These are phyloP conservation scores for Russula sp. DNA, from an alignment of 768 basidiomycete species.

Conservation along the genomic window DNA sequence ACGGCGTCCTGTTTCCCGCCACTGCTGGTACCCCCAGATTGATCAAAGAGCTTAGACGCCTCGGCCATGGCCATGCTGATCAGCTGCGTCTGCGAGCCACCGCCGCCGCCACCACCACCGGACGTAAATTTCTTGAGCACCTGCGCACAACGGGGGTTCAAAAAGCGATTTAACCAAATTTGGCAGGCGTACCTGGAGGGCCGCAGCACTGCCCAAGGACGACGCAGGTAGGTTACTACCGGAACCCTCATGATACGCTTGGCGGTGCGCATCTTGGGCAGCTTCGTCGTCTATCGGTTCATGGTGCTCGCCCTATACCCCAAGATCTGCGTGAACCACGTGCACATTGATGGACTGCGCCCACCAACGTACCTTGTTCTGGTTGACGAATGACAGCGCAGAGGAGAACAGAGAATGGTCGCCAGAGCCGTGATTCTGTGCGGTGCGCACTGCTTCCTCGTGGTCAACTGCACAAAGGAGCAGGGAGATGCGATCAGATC, in stretches of 20 bases:
- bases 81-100: slow-evolving; percentile 49
- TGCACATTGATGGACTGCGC: not conserved
- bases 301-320: slow-evolving; percentile 41
- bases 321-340: not conserved
- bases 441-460: slow-evolving; percentile 51
- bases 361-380: slow-evolving; percentile 39
- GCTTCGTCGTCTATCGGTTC: slow-evolving; percentile 61
- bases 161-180: not conserved
- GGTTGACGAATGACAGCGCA: slow-evolving; percentile 45
- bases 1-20: slow-evolving; percentile 79
- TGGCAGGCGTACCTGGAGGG: slow-evolving; percentile 46
- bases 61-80: slow-evolving; percentile 86
- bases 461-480: slow-evolving; percentile 45
- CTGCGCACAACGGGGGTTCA: slow-evolving; percentile 29
- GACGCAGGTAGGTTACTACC: slow-evolving; percentile 48
- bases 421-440: slow-evolving; percentile 49
- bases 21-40: slow-evolving; percentile 52
- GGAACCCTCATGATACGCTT: slow-evolving; percentile 51
- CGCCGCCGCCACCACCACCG: slow-evolving; percentile 33
- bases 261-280: slow-evolving; percentile 51
- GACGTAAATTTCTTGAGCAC: slow-evolving; percentile 62
- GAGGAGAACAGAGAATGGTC: slow-evolving; percentile 48
- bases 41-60: slow-evolving; percentile 67
- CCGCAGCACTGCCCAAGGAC: slow-evolving; percentile 70
- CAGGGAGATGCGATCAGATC: slow-evolving; percentile 1